Conservation (phyloP, 1,284 basidiomycete species). For the Ceratobasidium sp. region DNA sequence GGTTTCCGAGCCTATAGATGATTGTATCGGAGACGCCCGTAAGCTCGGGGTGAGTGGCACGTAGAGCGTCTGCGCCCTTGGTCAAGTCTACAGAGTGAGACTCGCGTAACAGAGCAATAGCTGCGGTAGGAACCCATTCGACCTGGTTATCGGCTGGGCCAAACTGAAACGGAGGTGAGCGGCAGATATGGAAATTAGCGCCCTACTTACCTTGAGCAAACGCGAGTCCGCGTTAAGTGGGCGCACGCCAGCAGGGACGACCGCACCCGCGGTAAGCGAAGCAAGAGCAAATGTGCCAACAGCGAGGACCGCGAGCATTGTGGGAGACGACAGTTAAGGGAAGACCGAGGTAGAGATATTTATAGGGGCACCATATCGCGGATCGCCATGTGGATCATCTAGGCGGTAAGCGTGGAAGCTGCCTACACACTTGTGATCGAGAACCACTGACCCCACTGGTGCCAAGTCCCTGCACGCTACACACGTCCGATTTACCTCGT, state of each 20-base stretch:
- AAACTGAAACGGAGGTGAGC: constrained; percentile 24
- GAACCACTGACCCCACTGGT: not conserved
- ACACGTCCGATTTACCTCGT: constrained; percentile 16
- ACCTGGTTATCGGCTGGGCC: constrained; percentile 25
- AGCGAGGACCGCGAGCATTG: constrained; percentile 38
- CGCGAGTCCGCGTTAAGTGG: constrained; percentile 34
- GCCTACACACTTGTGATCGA: constrained; percentile 15
- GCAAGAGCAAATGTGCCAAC: constrained; percentile 39
- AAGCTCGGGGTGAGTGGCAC: constrained; percentile 29
- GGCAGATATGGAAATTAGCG: not conserved
- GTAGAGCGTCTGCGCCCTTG: constrained; percentile 7
- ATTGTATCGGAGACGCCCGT: constrained; percentile 28
- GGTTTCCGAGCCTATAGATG: constrained; percentile 38
- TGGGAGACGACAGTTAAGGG: not conserved
- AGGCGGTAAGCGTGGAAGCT: constrained; percentile 20
- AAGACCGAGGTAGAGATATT: not conserved
- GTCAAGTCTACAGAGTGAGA: constrained; percentile 32
- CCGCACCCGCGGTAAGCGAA: constrained; percentile 15
- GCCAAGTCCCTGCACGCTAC: constrained; percentile 22
- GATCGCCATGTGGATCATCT: constrained; percentile 22
- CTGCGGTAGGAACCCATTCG: constrained; percentile 32
- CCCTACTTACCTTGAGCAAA: constrained; percentile 19
- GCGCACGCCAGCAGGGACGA: constrained; percentile 37
- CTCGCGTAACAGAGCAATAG: constrained; percentile 36
- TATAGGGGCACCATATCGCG: constrained; percentile 21